Base-by-base conservation (phyloP, 306 rosid species). In the Lupinus albus region DNA sequence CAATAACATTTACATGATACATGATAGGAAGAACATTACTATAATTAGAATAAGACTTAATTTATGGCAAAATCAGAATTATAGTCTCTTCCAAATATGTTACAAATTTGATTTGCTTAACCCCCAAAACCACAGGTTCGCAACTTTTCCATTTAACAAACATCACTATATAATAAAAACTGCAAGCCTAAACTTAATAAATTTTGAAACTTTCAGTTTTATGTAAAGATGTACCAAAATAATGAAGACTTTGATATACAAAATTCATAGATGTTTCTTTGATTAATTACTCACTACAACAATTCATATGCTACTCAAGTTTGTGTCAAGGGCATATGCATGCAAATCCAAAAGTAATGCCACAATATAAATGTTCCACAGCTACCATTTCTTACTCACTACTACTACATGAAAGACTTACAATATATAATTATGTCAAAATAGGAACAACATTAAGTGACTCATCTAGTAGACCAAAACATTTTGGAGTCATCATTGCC, bases 401-500 rank as follows among this genome's bases (percentile, higher is more conserved):
- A 25, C n/a, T n/a, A 25, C 2, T 3, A 25, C 30, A 25, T 25
- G 4, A 25, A 25, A 25, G 30, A 25, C 30, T 25, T 25, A 1
- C 2, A 25, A 25, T 25, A 25, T 25, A 25, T 25, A 25, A 25
- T 25, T 25, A 25, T 25, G 4, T 25, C 30, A 25, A 25, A 25
- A 25, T 1, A 14, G 47, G 32, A 56, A 45, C 45, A 32, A 69
- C 36, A 48, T 6, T 15, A 45, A 5, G 33, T 14, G 46, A 30
- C 35, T 14, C 49, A 69, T 65, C 48, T 56, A 36, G 54, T 12
- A 74, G 16, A 75, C 20, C 44, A 66, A 74, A 55, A 47, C 53
- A 56, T 25, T 47, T 56, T 13, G 47, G 53, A 74, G 45, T 58
- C 36, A 67, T 57, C 36, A 1, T n/a, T 66, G 57, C 61, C 21